Conservation (phyloP, 2,329 filamentous ascomycete genomes). For the Pseudogymnoascus sp. region DNA sequence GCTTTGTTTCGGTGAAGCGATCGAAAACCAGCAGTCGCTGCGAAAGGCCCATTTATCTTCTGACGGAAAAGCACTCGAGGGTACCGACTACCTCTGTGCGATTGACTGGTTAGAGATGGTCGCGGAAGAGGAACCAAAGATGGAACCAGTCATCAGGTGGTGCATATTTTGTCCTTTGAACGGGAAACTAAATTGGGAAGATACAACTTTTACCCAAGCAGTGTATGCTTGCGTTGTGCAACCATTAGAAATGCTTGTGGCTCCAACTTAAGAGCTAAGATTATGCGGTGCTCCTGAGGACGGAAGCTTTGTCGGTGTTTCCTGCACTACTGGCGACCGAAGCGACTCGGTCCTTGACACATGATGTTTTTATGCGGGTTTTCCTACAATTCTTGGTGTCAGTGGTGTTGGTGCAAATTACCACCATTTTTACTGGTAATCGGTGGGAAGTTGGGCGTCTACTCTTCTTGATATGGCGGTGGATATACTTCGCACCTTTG, state of each 20-base stretch:
- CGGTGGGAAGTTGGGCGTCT: background rate
- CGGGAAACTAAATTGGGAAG: slow-evolving; percentile 18
- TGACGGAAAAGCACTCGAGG: slow-evolving; percentile 14
- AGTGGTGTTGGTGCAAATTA: background rate
- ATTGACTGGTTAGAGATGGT: slow-evolving; percentile 18
- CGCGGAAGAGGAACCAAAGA: slow-evolving; percentile 16
- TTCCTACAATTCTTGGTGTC: slow-evolving; percentile 15
- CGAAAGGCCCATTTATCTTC: slow-evolving; percentile 12
- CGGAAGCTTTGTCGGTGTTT: background rate
- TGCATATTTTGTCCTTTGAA: slow-evolving; percentile 18
- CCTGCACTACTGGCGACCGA: background rate
- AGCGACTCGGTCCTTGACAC: background rate
- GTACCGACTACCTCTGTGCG: slow-evolving; percentile 18
- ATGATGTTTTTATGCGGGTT: background rate
- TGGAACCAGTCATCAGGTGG: slow-evolving; percentile 16
- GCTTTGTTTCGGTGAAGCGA: slow-evolving; percentile 20
- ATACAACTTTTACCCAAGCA: slow-evolving; percentile 17
- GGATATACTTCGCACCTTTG: background rate
- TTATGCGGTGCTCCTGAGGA: background rate
- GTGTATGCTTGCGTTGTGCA: slow-evolving; percentile 19
- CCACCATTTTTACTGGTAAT: background rate
- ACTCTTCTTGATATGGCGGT: slow-evolving; percentile 6
- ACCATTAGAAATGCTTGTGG: slow-evolving; percentile 14
- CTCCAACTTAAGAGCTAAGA: background rate
- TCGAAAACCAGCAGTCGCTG: slow-evolving; percentile 17